phyloP scores from a whole-genome alignment of 176 grass and related monocot genomes.

The Coix lacrymajobi region DNA sequence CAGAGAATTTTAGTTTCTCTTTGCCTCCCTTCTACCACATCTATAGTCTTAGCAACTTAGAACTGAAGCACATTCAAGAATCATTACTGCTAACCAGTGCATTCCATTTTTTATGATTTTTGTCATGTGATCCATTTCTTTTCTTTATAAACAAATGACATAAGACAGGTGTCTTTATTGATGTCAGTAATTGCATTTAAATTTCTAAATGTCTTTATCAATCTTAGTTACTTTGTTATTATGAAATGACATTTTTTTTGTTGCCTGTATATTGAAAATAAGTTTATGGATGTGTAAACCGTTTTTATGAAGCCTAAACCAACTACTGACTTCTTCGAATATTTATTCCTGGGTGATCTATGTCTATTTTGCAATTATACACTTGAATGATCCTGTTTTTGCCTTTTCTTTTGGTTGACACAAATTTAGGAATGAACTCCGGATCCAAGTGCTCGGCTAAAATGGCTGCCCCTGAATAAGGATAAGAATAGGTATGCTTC shows the following conservation, averaged over 20 bases:
- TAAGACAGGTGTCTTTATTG: no score
- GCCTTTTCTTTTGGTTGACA: conserved; percentile 7
- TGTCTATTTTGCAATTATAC: conserved; percentile 3
- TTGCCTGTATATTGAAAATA: not conserved
- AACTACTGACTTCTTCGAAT: conserved; percentile 26
- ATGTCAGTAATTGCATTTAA: no score
- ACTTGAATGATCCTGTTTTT: not conserved
- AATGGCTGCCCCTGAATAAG: conserved; percentile 73
- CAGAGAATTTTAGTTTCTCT: not conserved
- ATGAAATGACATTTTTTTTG: not conserved
- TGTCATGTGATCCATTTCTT: no score
- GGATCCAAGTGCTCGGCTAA: conserved; percentile 69
- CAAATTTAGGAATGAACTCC: conserved; percentile 96
- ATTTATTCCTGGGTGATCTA: not conserved
- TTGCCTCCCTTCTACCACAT: not conserved
- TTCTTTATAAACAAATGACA: no score
- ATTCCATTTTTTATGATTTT: no score
- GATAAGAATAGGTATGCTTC: conserved; percentile 75
- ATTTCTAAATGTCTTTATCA: no score
- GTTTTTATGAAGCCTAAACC: not conserved
- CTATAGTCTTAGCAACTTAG: no score
- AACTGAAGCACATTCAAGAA: not conserved
- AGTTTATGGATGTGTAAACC: not conserved
- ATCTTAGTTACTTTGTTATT: not conserved
- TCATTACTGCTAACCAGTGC: no score